A percentile compares a stretch with the other conserved stretches of the same genome.
phyloP scores from a whole-genome alignment of 768 basidiomycete genomes.

The Bullera alba region DNA sequence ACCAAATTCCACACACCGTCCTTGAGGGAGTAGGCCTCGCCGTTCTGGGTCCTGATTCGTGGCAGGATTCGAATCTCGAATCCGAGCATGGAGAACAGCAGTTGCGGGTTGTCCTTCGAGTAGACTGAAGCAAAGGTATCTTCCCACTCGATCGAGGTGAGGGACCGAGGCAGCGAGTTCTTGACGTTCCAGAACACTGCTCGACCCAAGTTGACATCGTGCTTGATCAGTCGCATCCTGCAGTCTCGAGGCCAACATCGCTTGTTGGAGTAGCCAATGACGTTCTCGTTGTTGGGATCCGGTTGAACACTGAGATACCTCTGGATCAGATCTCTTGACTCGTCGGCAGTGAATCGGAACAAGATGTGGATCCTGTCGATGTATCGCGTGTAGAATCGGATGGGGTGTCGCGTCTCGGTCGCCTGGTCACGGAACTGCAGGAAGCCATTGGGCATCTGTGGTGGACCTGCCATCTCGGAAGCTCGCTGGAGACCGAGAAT shows the following conservation, averaged over 20 bases:
- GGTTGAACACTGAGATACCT: constrained; percentile 95
- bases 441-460: constrained; percentile 97
- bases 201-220: constrained; percentile 95
- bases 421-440: constrained; percentile 90
- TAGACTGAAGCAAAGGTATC: constrained; percentile 96
- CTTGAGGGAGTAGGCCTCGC: constrained; percentile 93
- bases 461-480: constrained; percentile 98
- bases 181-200: constrained; percentile 99
- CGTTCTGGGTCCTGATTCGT: constrained; percentile 88
- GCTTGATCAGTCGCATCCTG: constrained; percentile 97
- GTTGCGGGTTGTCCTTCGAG: constrained; percentile 93
- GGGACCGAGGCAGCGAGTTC: constrained; percentile 84
- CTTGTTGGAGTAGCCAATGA: constrained; percentile 96
- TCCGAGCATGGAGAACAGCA: constrained; percentile 98
- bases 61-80: constrained; percentile 97
- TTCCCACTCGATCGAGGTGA: constrained; percentile 99
- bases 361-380: constrained; percentile 91
- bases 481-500: constrained; percentile 96
- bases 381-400: constrained; percentile 93
- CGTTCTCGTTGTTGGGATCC: constrained; percentile 96
- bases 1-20: constrained; percentile 95
- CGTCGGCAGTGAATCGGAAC: constrained; percentile 96
- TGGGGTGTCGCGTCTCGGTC: constrained; percentile 95
- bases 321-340: constrained; percentile 94
- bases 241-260: constrained; percentile 99